phyloP scores from a whole-genome alignment of 306 rosid genomes.

The Trifolium subterraneum region DNA sequence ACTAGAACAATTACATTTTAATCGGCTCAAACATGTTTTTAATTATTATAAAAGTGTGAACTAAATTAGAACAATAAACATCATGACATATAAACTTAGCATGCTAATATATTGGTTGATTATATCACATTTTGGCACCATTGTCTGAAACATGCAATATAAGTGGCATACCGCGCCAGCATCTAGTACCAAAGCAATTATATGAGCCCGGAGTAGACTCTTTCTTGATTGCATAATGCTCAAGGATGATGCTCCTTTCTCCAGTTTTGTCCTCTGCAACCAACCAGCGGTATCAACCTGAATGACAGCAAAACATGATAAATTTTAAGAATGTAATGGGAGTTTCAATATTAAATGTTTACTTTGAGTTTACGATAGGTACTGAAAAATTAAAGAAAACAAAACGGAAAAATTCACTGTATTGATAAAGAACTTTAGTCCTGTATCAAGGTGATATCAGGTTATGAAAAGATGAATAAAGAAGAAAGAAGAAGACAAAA shows the following conservation, averaged over 20 bases:
- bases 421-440: conserved; percentile 6
- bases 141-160: conserved; percentile 28
- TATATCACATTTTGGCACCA: conserved; percentile 21
- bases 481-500: too few species aligned
- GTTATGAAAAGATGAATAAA: not conserved
- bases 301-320: conserved; percentile 41
- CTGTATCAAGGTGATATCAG: conserved; percentile 15
- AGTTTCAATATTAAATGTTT: conserved; percentile 22
- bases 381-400: not conserved
- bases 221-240: conserved; percentile 93
- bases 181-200: conserved; percentile 92
- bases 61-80: too few species aligned
- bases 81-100: too few species aligned
- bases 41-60: conserved; percentile 10
- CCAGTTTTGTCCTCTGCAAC: conserved; percentile 87
- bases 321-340: not conserved
- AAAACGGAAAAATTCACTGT: not conserved
- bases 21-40: conserved; percentile 3
- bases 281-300: conserved; percentile 99
- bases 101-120: not conserved
- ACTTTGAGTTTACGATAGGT: not conserved
- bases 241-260: conserved; percentile 92
- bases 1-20: conserved; percentile 28
- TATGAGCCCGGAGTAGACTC: conserved; percentile 93
- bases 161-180: conserved; percentile 76